Base-by-base conservation (phyloP, 2,329 filamentous ascomycete species). In the Aspergillus sp. region DNA sequence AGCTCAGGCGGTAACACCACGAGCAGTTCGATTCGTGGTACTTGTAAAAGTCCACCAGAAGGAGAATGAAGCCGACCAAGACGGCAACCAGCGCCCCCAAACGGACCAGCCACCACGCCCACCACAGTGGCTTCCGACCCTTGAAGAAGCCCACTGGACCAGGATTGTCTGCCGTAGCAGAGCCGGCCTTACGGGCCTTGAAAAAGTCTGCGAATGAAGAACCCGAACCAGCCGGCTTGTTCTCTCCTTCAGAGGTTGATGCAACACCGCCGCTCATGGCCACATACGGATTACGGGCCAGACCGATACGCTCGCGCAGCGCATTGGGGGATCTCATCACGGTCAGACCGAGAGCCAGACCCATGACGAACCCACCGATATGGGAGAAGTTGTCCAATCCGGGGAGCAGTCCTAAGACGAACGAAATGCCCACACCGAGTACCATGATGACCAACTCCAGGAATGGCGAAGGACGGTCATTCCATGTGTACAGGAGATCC, bases 351-450 rank as follows among this genome's bases (percentile, higher is more conserved):
- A 96, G 82, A 0, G 87, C 87, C 6, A 99, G 75, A 1, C 94
- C 94, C 85, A 95, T 95, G 47, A 95, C 74, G 70, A 97, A 96
- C 2, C 94, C 94, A 50, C 94, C 94, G 56, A 99, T 96, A 62
- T 99, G 94, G 14, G 90, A 89, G 71, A 97, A 99, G 72, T 99
- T 99, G 77, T 99, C 94, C 44, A 99, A 75, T 8, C 92, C 93
- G 0, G 94, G 94, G 1, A 99, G 80, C 3, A 99, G 81, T 32
- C 94, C 94, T 2, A 99, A 82, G 14, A 94, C 90, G 67, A 99
- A 96, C 0, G 91, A 90, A 59, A 99, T 91, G 59, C 86, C 76
- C 56, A 97, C 84, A 65, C 96, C 92, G 51, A 96, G 74, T 44
- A 92, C 57, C 69, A 97, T 88, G 71, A 95, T 95, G 49, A 89